Evolutionary conservation across 192 early-diverging fungal species (phyloP).

Genomic region (Coemansia sp.): DNA sequence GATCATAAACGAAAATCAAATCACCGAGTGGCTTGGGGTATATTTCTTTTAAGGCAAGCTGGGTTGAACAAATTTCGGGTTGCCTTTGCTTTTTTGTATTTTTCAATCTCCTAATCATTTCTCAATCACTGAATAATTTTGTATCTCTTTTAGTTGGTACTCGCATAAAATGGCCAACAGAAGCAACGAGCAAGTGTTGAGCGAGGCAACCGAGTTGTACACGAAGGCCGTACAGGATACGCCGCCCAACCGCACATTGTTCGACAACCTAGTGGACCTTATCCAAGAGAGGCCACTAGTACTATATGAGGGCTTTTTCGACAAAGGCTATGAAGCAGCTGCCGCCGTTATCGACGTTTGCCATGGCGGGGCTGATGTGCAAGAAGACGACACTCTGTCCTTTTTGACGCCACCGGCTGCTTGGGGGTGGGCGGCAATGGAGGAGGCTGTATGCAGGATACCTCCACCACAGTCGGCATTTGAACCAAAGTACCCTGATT

Average conservation of each 20-base stretch:
- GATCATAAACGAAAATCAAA: too few species aligned
- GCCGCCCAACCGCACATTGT: conserved; percentile 49
- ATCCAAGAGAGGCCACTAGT: conserved; percentile 35
- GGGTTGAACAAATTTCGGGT: too few species aligned
- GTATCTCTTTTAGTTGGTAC: neutral
- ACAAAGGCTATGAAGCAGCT: conserved; percentile 38
- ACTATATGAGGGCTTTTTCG: conserved; percentile 39
- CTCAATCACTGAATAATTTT: neutral
- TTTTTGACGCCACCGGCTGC: conserved; percentile 47
- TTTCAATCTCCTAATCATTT: neutral
- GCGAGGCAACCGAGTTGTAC: conserved; percentile 29
- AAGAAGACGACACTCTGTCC: conserved; percentile 34
- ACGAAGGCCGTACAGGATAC: conserved; percentile 39
- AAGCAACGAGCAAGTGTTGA: neutral
- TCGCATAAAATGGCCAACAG: conserved; percentile 14
- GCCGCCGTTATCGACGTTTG: conserved; percentile 30
- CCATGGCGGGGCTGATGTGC: conserved; percentile 9
- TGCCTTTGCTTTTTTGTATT: too few species aligned
- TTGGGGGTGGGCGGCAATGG: conserved; percentile 57
- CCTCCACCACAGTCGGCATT: conserved; percentile 22
- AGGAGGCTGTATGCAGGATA: conserved; percentile 37
- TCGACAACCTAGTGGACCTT: conserved; percentile 47
- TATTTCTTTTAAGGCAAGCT: too few species aligned
- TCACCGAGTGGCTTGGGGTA: too few species aligned
- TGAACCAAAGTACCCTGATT: conserved; percentile 30